Evolutionary conservation across 2,329 filamentous ascomycete species (phyloP).

Genomic region (Colletotrichum melonis): DNA sequence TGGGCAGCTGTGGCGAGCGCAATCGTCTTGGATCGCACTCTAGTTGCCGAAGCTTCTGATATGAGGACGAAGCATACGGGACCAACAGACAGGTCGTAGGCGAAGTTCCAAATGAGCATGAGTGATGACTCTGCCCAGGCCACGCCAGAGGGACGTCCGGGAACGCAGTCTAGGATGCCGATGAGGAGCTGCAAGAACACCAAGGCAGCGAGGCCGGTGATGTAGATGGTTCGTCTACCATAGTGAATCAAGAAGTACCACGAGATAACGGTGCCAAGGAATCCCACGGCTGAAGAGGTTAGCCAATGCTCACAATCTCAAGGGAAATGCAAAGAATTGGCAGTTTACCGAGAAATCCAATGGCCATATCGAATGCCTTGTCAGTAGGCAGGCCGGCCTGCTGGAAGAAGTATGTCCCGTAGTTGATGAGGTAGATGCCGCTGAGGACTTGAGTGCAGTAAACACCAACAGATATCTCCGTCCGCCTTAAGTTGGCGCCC

Average conservation of each 20-base stretch:
- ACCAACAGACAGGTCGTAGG: conserved; percentile 51
- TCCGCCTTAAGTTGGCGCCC: conserved; percentile 61
- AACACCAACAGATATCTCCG: conserved; percentile 68
- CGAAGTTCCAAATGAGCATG: conserved; percentile 54
- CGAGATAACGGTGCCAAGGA: conserved; percentile 54
- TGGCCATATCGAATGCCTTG: conserved; percentile 54
- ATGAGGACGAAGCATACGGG: conserved; percentile 59
- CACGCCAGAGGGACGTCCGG: conserved; percentile 49
- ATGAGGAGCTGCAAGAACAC: conserved; percentile 53
- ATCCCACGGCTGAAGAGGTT: conserved; percentile 53
- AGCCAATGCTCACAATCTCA: conserved; percentile 55
- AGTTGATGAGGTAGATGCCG: conserved; percentile 73
- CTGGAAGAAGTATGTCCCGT: conserved; percentile 67
- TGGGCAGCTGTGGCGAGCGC: conserved; percentile 56
- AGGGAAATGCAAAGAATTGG: conserved; percentile 55
- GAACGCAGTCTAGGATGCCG: conserved; percentile 58
- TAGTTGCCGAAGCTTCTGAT: conserved; percentile 60
- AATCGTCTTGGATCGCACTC: conserved; percentile 57
- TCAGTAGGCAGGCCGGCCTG: conserved; percentile 53
- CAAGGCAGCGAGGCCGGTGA: conserved; percentile 52
- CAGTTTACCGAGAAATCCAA: conserved; percentile 54
- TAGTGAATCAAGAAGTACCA: conserved; percentile 55
- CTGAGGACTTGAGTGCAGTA: conserved; percentile 74
- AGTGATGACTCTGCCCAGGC: conserved; percentile 62
- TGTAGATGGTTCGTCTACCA: conserved; percentile 56